Evolutionary conservation across 257 asterid species (phyloP).

Genomic region (Eucommia ulmoides): DNA sequence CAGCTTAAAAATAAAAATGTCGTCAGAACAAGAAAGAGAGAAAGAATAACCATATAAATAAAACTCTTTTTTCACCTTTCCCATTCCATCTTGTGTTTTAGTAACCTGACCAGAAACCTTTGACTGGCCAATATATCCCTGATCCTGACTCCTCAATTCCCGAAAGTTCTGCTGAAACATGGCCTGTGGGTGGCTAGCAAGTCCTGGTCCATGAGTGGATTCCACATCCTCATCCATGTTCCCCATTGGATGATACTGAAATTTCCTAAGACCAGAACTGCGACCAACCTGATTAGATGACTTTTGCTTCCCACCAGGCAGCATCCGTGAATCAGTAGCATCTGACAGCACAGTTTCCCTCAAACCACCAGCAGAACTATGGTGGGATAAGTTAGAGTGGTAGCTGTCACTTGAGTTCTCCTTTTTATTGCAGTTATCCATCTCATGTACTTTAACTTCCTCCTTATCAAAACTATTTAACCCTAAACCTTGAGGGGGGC

Average conservation of each 20-base stretch:
- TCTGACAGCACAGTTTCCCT: conserved; percentile 42
- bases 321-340: conserved; percentile 40
- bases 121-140: conserved; percentile 32
- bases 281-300: conserved; percentile 31
- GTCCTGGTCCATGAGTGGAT: conserved; percentile 33
- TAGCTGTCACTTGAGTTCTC: conserved; percentile 62
- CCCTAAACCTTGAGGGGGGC: conserved; percentile 18
- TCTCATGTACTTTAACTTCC: conserved; percentile 29
- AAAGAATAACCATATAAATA: not conserved
- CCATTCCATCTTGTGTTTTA: conserved; percentile 21
- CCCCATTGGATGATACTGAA: conserved; percentile 90
- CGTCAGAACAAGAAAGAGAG: not conserved
- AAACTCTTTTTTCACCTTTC: conserved; percentile 28
- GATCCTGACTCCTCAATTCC: not conserved
- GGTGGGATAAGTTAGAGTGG: conserved; percentile 42
- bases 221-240: conserved; percentile 53
- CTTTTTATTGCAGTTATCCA: conserved; percentile 31
- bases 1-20: not conserved
- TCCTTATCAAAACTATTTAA: conserved; percentile 19
- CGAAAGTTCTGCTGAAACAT: conserved; percentile 24
- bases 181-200: conserved; percentile 29
- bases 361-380: conserved; percentile 31
- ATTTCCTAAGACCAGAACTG: conserved; percentile 53
- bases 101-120: conserved; percentile 40
- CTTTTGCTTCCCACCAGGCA: conserved; percentile 45